Evolutionary conservation across 371 early-diverging fungal species (phyloP).

Genomic region (Circinella umbellata): DNA sequence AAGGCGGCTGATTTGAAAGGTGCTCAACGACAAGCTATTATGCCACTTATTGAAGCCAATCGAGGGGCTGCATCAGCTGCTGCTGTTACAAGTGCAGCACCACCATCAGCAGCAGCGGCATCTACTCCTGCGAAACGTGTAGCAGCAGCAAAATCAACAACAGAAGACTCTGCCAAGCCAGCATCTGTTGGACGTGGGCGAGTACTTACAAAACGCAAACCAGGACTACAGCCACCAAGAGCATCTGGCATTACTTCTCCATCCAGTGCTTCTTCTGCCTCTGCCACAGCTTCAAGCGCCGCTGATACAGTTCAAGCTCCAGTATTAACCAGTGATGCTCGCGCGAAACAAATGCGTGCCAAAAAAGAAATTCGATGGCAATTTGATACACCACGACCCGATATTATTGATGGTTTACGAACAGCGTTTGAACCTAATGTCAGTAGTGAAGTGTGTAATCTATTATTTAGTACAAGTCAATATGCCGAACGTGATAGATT

Average conservation of each 20-base stretch:
- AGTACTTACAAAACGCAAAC: conserved; percentile 15
- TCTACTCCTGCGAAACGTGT: conserved; percentile 9
- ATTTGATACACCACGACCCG: conserved; percentile 76
- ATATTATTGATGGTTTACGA: conserved; percentile 67
- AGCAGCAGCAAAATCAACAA: conserved; percentile 7
- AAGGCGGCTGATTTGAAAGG: conserved; percentile 72
- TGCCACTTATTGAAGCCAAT: conserved; percentile 72
- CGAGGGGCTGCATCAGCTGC: conserved; percentile 46
- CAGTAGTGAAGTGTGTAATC: conserved; percentile 52
- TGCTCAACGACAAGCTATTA: conserved; percentile 68
- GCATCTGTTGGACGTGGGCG: conserved; percentile 13
- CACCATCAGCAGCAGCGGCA: neutral
- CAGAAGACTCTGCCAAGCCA: conserved; percentile 17
- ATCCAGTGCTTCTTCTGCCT: conserved; percentile 26
- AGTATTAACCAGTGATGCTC: conserved; percentile 65
- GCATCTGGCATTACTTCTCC: conserved; percentile 14
- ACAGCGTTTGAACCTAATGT: conserved; percentile 68
- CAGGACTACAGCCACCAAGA: conserved; percentile 17
- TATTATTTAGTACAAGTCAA: conserved; percentile 83
- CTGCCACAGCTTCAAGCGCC: conserved; percentile 15
- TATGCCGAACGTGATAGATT: conserved; percentile 82
- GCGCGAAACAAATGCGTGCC: conserved; percentile 74
- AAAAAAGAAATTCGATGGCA: conserved; percentile 79
- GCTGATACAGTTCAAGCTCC: conserved; percentile 41
- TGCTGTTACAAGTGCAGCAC: conserved; percentile 10